phyloP scores from a whole-genome alignment of 768 basidiomycete species.

The Pulveroboletus ravenelii region DNA sequence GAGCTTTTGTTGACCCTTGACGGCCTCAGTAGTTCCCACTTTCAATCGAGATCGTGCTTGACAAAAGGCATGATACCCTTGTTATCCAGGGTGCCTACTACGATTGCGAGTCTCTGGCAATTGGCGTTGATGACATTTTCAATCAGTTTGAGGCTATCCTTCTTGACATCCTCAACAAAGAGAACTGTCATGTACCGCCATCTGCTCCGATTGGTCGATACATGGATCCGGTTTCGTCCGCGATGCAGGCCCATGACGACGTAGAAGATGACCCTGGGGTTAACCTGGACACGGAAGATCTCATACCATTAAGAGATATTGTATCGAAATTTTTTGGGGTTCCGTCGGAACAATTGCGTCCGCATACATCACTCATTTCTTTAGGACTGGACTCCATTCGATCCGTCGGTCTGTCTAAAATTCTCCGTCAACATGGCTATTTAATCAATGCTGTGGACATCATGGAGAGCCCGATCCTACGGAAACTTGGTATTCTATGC shows the following conservation, averaged over 20 bases:
- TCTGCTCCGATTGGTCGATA: neutral
- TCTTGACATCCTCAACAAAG: conserved; percentile 9
- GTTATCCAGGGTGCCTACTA: conserved; percentile 21
- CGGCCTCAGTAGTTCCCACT: conserved; percentile 16
- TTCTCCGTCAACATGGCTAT: conserved; percentile 32
- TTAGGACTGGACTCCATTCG: conserved; percentile 47
- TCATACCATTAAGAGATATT: conserved; percentile 10
- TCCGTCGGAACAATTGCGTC: conserved; percentile 9
- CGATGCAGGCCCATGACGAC: neutral
- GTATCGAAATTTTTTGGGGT: conserved; percentile 19
- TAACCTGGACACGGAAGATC: neutral
- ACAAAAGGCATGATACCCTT: conserved; percentile 15
- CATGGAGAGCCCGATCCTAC: conserved; percentile 28
- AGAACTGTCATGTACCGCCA: neutral
- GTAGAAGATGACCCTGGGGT: neutral
- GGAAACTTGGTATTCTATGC: conserved; percentile 11
- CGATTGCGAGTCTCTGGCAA: conserved; percentile 13
- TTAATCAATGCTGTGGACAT: conserved; percentile 35
- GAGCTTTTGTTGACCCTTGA: neutral
- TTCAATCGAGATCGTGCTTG: conserved; percentile 24
- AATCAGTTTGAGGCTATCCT: conserved; percentile 24
- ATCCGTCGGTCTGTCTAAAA: conserved; percentile 39
- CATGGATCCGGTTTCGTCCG: neutral
- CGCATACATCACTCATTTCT: conserved; percentile 36
- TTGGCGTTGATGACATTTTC: conserved; percentile 20